phyloP scores from a whole-genome alignment of 2,329 filamentous ascomycete genomes.

The Verticillium albo-atrum region DNA sequence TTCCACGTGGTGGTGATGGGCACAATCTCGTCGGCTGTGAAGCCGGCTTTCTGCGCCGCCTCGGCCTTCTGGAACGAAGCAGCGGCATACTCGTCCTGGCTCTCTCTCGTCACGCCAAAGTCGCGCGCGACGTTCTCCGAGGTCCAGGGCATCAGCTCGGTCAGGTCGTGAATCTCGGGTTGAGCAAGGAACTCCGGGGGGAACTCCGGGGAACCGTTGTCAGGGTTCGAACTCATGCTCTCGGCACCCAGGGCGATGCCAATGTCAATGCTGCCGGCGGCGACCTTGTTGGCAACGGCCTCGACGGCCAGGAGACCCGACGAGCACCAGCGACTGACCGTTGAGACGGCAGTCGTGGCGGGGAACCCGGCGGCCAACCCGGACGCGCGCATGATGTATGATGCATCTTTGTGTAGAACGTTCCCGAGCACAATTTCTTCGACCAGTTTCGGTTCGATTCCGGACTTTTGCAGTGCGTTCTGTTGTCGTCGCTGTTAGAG shows the following conservation, averaged over 20 bases:
- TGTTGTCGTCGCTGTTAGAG: neutral
- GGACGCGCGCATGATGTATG: constrained; percentile 66
- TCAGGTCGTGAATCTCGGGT: constrained; percentile 58
- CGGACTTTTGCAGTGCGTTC: neutral
- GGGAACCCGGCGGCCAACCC: constrained; percentile 69
- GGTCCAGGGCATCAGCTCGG: constrained; percentile 74
- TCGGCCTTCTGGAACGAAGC: constrained; percentile 66
- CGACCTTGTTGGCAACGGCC: constrained; percentile 69
- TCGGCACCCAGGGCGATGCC: constrained; percentile 69
- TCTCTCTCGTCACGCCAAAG: constrained; percentile 63
- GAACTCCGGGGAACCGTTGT: constrained; percentile 23
- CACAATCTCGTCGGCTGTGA: constrained; percentile 70
- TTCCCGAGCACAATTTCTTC: constrained; percentile 71
- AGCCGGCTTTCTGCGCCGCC: constrained; percentile 66
- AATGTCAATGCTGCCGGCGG: constrained; percentile 60
- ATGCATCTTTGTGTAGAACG: constrained; percentile 60
- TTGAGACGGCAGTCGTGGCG: constrained; percentile 61
- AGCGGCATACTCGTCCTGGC: constrained; percentile 63
- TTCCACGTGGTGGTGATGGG: constrained; percentile 71
- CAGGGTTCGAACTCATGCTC: constrained; percentile 46
- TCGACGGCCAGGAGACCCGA: constrained; percentile 71
- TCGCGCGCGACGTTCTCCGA: constrained; percentile 71
- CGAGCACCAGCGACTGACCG: constrained; percentile 71
- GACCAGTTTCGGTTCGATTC: constrained; percentile 55
- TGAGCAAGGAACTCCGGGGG: constrained; percentile 49